Evolutionary conservation across 2,329 filamentous ascomycete genomes (phyloP), one percentile per base, ranked within the genome.

Genomic region (Neopestalotiopsis clavispora): DNA sequence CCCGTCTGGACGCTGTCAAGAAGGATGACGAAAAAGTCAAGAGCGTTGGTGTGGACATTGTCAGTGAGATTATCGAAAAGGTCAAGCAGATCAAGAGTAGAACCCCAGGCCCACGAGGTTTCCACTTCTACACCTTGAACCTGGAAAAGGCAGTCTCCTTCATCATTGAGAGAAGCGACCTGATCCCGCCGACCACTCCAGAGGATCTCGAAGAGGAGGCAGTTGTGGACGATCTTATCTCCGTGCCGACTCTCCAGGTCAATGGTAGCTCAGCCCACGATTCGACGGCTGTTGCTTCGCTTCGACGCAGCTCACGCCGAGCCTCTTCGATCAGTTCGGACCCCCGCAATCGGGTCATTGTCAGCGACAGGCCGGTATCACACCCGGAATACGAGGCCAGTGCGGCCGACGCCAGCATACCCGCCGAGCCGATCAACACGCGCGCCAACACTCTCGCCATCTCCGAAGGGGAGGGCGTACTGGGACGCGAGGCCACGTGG

Each of bases 121-220:
- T 98, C 80, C 96, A 99, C 78, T 98, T 99, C 81, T 99, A 98
- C 81, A 98, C 96, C 0, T 85, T 99, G 65, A 99, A 99, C 78
- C 85, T 98, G 40, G 95, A 98, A 80, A 99, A 98, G 82, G 93
- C 94, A 0, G 95, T 99, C 2, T 94, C 95, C 0, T 96, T 98
- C 75, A 95, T 98, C 70, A 82, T 98, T 0, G 95, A 98, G 82
- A 86, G 92, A 68, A 94, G 92, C 34, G 83, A 91, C n/a, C 87
- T 99, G 67, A 97, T 98, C 67, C 92, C 93, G 1, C 81, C 84
- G 1, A 74, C 77, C 42, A 78, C 80, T 4, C 84, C 87, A 1
- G 81, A 83, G 13, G 81, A 82, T n/a, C 83, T 85, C 6, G 84
- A 85, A 10, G 84, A 85, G 34, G 84, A 84, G 20, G 81, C 88